Evolutionary conservation across 2,329 filamentous ascomycete species (phyloP), one percentile per base, ranked within the genome.

Genomic region (Scleromitrula shiraiana): DNA sequence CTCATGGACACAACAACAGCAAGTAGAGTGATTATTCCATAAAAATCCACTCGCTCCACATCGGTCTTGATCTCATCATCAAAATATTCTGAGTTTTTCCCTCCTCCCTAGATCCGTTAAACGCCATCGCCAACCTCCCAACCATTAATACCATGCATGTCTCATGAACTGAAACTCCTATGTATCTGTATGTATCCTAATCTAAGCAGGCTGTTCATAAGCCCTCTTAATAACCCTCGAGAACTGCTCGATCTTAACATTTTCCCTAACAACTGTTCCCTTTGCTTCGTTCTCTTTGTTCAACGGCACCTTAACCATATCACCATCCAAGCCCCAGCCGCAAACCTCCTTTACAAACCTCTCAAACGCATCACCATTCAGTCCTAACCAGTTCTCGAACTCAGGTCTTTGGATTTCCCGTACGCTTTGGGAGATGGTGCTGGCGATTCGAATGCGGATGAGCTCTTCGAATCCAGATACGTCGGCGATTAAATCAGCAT

Each of bases 241-340:
- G 68, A 90, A 90, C 73, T 88, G 88, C 59, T 93, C 87, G 51
- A 95, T 83, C 69, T 85, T 88, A 64, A 98, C 93, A 57, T 93
- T 90, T 75, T 98, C 93, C 61, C 90, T 80, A 63, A 96, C 94
- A 67, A 96, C 86, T 33, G 89, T 85, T 68, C 93, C 93, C 75
- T 94, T 88, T 37, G 89, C 93, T 78, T 97, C 91, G 67, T 96
- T 96, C 71, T 98, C 93, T 64, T 93, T 87, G 73, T 98, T 98
- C 63, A 83, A 74, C 48, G 93, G 93, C 49, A 98, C 79, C 67
- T 80, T 79, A 54, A 96, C 82, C 36, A 71, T 63, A n/a, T 66
- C 64, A 24, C 74, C 73, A 46, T 74, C 80, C 35, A 96, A 76
- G 60, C 78, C 79, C 89, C 91, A 98, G 56, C 85, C 88, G 63